These are phyloP conservation scores for Salix udensis DNA, from an alignment of 345 rosid species.

Conservation along the genomic window DNA sequence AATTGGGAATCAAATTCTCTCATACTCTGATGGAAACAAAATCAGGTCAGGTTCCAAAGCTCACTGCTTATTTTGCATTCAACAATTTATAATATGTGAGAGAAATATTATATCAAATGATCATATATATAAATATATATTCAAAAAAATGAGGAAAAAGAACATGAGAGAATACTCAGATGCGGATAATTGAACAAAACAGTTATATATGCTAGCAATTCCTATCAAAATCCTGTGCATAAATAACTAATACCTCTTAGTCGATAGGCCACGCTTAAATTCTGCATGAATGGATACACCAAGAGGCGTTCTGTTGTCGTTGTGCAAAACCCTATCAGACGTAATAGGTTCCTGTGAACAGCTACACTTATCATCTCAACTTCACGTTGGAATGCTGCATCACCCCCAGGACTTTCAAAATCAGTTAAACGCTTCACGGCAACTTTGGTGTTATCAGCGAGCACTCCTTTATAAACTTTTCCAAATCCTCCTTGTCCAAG, in stretches of 20 bases:
- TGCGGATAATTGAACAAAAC: neutral
- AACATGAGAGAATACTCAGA: neutral
- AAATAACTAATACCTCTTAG: conserved; percentile 58
- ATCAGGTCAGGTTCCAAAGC: neutral
- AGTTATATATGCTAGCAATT: neutral
- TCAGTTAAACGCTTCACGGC: conserved; percentile 92
- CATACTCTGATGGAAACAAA: neutral
- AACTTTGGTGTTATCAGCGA: conserved; percentile 68
- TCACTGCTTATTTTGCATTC: neutral
- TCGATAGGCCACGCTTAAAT: conserved; percentile 83
- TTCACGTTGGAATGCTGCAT: conserved; percentile 90
- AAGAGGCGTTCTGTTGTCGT: conserved; percentile 86
- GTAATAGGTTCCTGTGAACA: conserved; percentile 81
- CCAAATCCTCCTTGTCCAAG: conserved; percentile 98
- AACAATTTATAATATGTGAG: neutral
- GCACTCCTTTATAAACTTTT: conserved; percentile 89
- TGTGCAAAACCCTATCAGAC: conserved; percentile 91
- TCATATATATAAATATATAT: neutral
- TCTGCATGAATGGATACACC: conserved; percentile 94
- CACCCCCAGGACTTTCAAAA: conserved; percentile 92
- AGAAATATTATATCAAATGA: neutral
- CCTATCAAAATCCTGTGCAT: neutral
- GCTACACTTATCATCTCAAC: conserved; percentile 98
- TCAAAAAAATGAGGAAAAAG: neutral
- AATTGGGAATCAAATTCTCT: neutral